These are phyloP conservation scores for Eragrostis nindensis DNA, from an alignment of 176 grass and related monocot species.

Conservation along the genomic window DNA sequence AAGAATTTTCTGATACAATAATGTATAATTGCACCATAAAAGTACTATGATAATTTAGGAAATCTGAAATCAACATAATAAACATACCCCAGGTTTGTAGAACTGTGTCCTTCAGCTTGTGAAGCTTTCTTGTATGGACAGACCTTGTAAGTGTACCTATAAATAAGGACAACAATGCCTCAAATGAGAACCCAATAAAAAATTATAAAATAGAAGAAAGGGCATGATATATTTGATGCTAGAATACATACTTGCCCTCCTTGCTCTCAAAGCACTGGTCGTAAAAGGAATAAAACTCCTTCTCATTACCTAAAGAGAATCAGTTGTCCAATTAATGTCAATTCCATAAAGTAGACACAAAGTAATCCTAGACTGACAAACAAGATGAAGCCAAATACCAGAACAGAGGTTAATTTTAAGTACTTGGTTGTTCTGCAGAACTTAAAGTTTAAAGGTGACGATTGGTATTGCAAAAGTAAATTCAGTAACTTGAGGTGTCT, in stretches of 20 bases:
- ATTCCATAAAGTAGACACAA: slow-evolving; percentile 11
- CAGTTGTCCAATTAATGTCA: slow-evolving; percentile 27
- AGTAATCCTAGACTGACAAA: slow-evolving; percentile 3
- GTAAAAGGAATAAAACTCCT: slow-evolving; percentile 97
- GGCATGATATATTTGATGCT: slow-evolving; percentile 31
- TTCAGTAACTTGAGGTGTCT: neutral
- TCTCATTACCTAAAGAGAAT: slow-evolving; percentile 82
- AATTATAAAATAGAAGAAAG: slow-evolving; percentile 20
- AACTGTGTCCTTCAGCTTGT: slow-evolving; percentile 92
- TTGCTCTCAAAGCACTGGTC: slow-evolving; percentile 92
- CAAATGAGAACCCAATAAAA: slow-evolving; percentile 25
- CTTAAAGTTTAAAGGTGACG: slow-evolving; percentile 19
- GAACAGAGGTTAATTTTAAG: slow-evolving; percentile 23
- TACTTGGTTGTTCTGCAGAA: slow-evolving; percentile 18
- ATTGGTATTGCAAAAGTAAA: neutral
- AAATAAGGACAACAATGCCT: slow-evolving; percentile 30
- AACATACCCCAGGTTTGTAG: slow-evolving; percentile 91
- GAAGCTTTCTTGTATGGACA: slow-evolving; percentile 93
- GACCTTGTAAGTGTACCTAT: slow-evolving; percentile 93
- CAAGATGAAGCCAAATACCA: neutral
- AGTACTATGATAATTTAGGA: slow-evolving; percentile 31
- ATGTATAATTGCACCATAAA: neutral
- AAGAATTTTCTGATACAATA: neutral
- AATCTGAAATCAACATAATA: slow-evolving; percentile 25
- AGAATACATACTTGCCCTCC: slow-evolving; percentile 87